These are phyloP conservation scores for Catharanthus roseus DNA, from an alignment of 257 asterid species.

Conservation along the genomic window DNA sequence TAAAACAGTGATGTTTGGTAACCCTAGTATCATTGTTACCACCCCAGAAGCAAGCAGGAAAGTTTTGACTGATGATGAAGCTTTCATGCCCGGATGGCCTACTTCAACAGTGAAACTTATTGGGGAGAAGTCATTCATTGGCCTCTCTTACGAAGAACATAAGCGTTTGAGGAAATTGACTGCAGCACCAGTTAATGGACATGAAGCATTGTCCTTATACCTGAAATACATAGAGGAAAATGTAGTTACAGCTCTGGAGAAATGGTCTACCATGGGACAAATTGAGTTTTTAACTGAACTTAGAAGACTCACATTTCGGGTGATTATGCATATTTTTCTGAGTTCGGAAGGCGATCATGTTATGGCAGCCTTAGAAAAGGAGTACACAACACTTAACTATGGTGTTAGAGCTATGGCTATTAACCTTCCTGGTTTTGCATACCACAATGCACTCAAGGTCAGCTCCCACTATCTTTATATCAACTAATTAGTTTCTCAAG, in stretches of 20 bases:
- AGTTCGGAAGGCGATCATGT: constrained; percentile 65
- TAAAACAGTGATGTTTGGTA: constrained; percentile 77
- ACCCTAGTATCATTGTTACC: constrained; percentile 75
- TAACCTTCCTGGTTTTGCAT: constrained; percentile 84
- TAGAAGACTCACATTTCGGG: constrained; percentile 69
- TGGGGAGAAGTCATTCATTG: constrained; percentile 70
- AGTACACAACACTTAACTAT: constrained; percentile 62
- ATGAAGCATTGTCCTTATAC: constrained; percentile 65
- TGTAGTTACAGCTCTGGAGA: constrained; percentile 49
- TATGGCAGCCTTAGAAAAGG: constrained; percentile 68
- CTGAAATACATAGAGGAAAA: constrained; percentile 56
- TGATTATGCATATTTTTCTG: constrained; percentile 76
- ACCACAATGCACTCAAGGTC: constrained; percentile 78
- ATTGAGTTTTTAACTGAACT: constrained; percentile 68
- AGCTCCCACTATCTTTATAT: background rate
- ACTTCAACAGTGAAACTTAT: constrained; percentile 61
- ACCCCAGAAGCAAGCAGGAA: constrained; percentile 67
- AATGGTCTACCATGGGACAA: constrained; percentile 66
- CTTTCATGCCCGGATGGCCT: constrained; percentile 95
- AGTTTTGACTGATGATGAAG: constrained; percentile 68
- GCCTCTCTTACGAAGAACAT: constrained; percentile 63
- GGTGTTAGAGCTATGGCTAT: constrained; percentile 89
- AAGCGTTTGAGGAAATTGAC: constrained; percentile 67
- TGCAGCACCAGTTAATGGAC: constrained; percentile 86
- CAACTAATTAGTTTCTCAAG: background rate